Evolutionary conservation across 257 asterid genomes (phyloP).

Genomic region (Ballota nigra): DNA sequence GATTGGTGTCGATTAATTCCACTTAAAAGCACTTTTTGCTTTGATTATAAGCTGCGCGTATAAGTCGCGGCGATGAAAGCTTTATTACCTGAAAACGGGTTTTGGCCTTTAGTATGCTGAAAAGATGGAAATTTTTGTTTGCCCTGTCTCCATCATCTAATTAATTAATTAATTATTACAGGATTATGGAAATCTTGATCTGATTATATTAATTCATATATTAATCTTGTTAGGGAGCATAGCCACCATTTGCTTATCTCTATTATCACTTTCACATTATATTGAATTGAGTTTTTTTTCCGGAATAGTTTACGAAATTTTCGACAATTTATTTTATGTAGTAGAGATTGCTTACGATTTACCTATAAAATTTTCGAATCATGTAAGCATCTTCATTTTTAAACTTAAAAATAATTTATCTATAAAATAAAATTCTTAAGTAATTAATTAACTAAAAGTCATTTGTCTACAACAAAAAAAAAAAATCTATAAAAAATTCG

Average conservation of each 20-base stretch:
- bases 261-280: conserved; percentile 8
- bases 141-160: conserved; percentile 29
- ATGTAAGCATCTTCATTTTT: no score
- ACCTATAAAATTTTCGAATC: neutral
- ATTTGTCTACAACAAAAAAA: no score
- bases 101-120: conserved; percentile 35
- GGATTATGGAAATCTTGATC: conserved; percentile 13
- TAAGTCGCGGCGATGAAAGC: conserved; percentile 18
- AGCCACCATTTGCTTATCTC: neutral
- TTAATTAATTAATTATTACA: conserved; percentile 8
- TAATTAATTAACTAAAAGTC: no score
- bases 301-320: no score
- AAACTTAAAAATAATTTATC: no score
- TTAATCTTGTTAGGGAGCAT: no score
- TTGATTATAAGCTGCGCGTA: conserved; percentile 15
- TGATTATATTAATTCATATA: neutral
- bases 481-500: no score
- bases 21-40: conserved; percentile 27
- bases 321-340: no score
- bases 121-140: conserved; percentile 26
- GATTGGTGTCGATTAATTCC: conserved; percentile 35
- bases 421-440: no score
- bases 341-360: no score
- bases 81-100: conserved; percentile 36
- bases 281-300: no score